These are phyloP conservation scores for Claviceps arundinis DNA, from an alignment of 2,329 filamentous ascomycete genomes.

Conservation along the genomic window DNA sequence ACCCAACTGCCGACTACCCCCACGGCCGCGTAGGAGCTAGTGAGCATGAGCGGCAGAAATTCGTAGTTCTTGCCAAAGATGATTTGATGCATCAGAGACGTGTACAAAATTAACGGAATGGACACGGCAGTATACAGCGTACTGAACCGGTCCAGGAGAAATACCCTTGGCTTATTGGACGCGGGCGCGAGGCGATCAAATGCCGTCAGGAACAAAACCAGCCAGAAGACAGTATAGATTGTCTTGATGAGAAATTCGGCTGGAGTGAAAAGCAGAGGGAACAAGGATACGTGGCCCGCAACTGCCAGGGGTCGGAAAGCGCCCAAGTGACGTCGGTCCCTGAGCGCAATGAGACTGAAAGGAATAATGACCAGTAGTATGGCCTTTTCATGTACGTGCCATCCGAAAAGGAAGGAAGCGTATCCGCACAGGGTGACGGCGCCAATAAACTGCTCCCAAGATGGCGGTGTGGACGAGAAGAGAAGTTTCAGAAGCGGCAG, in stretches of 20 bases:
- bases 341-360: conserved; percentile 82
- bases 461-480: conserved; percentile 40
- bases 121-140: conserved; percentile 80
- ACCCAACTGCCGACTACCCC: conserved; percentile 96
- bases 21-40: conserved; percentile 82
- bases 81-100: conserved; percentile 69
- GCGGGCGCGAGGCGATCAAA: conserved; percentile 85
- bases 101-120: conserved; percentile 81
- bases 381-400: conserved; percentile 98
- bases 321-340: conserved; percentile 77
- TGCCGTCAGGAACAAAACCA: conserved; percentile 68
- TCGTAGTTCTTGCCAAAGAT: conserved; percentile 73
- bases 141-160: conserved; percentile 82
- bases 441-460: conserved; percentile 81
- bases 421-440: conserved; percentile 88
- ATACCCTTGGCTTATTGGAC: conserved; percentile 65
- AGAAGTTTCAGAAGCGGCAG: conserved; percentile 77
- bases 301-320: conserved; percentile 88
- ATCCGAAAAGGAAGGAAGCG: conserved; percentile 91
- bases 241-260: conserved; percentile 92
- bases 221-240: conserved; percentile 84
- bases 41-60: conserved; percentile 94
- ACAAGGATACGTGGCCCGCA: conserved; percentile 86
- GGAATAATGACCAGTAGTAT: conserved; percentile 89
- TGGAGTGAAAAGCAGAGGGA: conserved; percentile 83